Evolutionary conservation across 352 stramenopile species (phyloP).

Genomic region (Pythium brassicae): DNA sequence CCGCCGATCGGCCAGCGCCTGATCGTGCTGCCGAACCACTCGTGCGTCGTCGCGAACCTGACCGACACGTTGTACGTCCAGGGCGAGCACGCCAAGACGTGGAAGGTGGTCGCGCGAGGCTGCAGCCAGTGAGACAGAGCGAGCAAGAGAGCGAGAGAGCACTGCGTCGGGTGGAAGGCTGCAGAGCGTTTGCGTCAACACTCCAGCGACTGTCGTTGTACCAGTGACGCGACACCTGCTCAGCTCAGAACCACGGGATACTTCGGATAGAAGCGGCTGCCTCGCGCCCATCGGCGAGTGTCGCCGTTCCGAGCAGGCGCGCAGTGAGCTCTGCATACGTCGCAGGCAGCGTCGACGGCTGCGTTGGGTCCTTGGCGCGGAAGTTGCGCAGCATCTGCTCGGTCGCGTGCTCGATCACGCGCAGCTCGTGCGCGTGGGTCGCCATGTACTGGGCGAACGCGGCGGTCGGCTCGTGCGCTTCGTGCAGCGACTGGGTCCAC

Average conservation of each 20-base stretch:
- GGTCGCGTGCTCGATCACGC: constrained; percentile 44
- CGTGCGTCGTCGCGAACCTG: constrained; percentile 65
- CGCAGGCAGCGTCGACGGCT: constrained; percentile 25
- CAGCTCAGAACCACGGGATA: constrained; percentile 46
- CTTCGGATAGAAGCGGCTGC: constrained; percentile 18
- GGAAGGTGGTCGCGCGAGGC: constrained; percentile 50
- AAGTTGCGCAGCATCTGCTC: constrained; percentile 62
- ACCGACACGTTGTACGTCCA: constrained; percentile 60
- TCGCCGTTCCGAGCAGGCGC: constrained; percentile 11
- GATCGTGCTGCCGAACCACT: constrained; percentile 65
- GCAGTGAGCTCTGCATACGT: constrained; percentile 24
- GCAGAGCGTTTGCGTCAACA: constrained; percentile 10
- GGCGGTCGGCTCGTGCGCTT: constrained; percentile 48
- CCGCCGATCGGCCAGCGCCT: constrained; percentile 52
- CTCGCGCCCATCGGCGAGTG: constrained; percentile 2
- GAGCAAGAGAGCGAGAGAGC: constrained; percentile 55
- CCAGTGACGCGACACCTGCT: not conserved
- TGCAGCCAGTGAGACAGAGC: constrained; percentile 37
- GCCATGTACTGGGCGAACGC: constrained; percentile 59
- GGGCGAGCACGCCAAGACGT: constrained; percentile 34
- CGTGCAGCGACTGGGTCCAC: constrained; percentile 49
- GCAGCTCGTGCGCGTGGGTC: constrained; percentile 51
- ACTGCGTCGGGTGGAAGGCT: too few relatives aligned
- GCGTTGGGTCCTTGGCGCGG: constrained; percentile 26
- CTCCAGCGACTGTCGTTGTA: not conserved